phyloP scores from a whole-genome alignment of 73 alveolate species.

The Tetrahymena thermophila region DNA sequence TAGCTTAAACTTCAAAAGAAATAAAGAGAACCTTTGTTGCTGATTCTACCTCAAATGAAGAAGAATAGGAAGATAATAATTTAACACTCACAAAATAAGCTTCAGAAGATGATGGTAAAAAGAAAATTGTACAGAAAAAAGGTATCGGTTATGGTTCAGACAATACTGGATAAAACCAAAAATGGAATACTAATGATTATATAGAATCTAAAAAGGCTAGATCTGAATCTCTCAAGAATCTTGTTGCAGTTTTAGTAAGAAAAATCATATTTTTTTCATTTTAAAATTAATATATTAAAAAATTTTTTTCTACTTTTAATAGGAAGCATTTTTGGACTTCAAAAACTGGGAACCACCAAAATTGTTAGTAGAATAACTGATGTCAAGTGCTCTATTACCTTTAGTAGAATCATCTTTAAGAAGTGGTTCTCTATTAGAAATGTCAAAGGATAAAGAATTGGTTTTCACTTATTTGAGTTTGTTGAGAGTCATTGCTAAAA shows the following conservation, averaged over 20 bases:
- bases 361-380: constrained; percentile 55
- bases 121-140: constrained; percentile 16
- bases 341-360: constrained; percentile 63
- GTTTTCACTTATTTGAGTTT: constrained; percentile 74
- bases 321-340: constrained; percentile 13
- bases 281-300: neutral
- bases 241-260: constrained; percentile 71
- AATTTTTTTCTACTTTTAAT: neutral
- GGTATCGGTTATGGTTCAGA: constrained; percentile 52
- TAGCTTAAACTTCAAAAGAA: constrained; percentile 65
- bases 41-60: constrained; percentile 44
- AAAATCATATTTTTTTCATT: constrained; percentile 49
- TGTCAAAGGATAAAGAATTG: constrained; percentile 88
- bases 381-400: constrained; percentile 83
- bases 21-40: constrained; percentile 55
- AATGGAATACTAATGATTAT: constrained; percentile 87
- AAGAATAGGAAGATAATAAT: constrained; percentile 19
- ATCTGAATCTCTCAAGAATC: constrained; percentile 64
- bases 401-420: constrained; percentile 90
- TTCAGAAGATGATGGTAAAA: neutral
- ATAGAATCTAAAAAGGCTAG: constrained; percentile 85
- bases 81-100: neutral
- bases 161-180: constrained; percentile 86
- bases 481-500: constrained; percentile 63
- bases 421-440: constrained; percentile 90